These are phyloP conservation scores for Camelina sativa DNA, from an alignment of 345 rosid species.

Conservation along the genomic window DNA sequence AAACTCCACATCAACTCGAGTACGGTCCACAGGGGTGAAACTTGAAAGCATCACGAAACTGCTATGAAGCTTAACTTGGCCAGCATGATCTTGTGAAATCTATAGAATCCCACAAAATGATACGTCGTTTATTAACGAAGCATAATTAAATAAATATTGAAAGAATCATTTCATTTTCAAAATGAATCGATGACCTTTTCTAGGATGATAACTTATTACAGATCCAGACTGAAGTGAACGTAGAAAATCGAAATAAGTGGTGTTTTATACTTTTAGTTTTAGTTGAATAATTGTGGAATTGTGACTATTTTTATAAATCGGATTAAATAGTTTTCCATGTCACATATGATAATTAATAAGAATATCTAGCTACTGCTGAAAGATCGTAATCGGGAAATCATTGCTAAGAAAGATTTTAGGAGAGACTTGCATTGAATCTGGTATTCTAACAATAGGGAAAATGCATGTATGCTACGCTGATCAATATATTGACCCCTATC, in stretches of 20 bases:
- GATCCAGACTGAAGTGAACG: background rate
- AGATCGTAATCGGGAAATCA: conserved; percentile 26
- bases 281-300: background rate
- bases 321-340: background rate
- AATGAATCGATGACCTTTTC: background rate
- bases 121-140: background rate
- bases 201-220: background rate
- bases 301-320: no score
- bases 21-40: background rate
- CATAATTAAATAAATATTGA: no score
- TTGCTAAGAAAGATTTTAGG: conserved; percentile 19
- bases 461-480: conserved; percentile 32
- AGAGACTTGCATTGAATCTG: conserved; percentile 38
- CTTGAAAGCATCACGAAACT: background rate
- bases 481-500: conserved; percentile 22
- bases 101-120: background rate
- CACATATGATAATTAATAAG: conserved; percentile 8
- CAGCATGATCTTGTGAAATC: background rate
- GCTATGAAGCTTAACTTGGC: background rate
- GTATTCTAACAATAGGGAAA: conserved; percentile 17
- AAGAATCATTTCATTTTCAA: background rate
- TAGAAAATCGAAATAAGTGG: no score
- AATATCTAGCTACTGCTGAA: conserved; percentile 15
- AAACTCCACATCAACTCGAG: background rate
- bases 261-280: background rate